Base-by-base conservation (phyloP, 2,329 filamentous ascomycete genomes). In the Xylaria sp. region DNA sequence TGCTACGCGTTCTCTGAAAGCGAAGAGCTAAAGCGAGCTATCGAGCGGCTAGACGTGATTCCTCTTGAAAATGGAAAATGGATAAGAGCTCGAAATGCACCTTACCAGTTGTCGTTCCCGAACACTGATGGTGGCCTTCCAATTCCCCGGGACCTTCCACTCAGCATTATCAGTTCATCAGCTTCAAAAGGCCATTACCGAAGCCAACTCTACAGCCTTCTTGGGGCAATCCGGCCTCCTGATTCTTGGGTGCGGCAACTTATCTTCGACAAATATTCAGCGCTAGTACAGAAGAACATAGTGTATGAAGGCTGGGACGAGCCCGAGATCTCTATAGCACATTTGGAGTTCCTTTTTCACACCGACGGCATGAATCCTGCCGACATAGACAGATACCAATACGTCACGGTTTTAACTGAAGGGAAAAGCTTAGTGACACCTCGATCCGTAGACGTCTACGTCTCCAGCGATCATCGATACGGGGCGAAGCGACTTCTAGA, bases 51-150 rank as follows among this genome's bases (percentile, higher is more conserved):
- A n/a, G 46, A 66, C 4, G 39, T 77, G 12, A 58, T 76, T 50
- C 75, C 74, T 2, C 54, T 76, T 0, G 34, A 62, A 50, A 57
- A 66, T 25, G 73, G 73, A 9, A 65, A 25, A 9, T 76, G 75
- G 73, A 69, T 61, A 18, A 70, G 65, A 3, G 57, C 65, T 12
- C 61, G 39, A 44, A 23, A 6, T 0, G 48, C 57, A 9, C 25
- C 39, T 31, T 15, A 58, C 15, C 56, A 58, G 9, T 46, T 73
- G 5, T 72, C 71, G 20, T 72, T 73, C 41, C 15, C 66, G 23
- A 31, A 51, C 12, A 52, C 66, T 3, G 64, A 63, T 15, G 39
- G 31, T 9, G 67, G 63, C 1, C 7, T 69, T 48, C 15, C 66
- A 6, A 69, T 76, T 8, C 46, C 50, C n/a, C 59, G 13, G 20